These are phyloP conservation scores for Candida oleophila DNA, from an alignment of 805 yeast species.

Conservation along the genomic window DNA sequence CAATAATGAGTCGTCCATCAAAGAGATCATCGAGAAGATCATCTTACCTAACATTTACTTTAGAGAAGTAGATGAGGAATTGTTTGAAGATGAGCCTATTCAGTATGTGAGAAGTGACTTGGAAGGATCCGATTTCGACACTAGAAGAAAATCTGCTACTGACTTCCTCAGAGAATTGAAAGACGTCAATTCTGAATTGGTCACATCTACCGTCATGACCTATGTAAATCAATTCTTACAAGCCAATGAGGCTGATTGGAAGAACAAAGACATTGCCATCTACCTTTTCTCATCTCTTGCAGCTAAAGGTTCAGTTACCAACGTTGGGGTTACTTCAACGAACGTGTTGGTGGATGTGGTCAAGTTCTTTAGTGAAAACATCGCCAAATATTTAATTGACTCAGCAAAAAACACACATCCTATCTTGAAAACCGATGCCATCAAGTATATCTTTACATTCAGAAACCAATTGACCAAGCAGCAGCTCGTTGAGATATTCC, in stretches of 20 bases:
- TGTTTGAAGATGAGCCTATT: conserved; percentile 96
- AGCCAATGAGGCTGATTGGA: conserved; percentile 62
- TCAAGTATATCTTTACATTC: conserved; percentile 83
- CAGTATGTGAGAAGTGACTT: conserved; percentile 89
- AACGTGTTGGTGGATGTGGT: conserved; percentile 84
- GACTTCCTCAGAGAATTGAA: conserved; percentile 87
- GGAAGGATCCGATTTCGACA: conserved; percentile 92
- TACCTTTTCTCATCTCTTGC: conserved; percentile 88
- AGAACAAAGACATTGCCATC: conserved; percentile 80
- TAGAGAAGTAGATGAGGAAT: conserved; percentile 85
- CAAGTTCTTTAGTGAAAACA: conserved; percentile 73
- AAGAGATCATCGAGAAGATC: conserved; percentile 77
- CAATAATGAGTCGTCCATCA: conserved; percentile 55
- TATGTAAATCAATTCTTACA: conserved; percentile 67
- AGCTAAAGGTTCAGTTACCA: conserved; percentile 84
- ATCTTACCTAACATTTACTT: conserved; percentile 85
- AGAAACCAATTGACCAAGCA: conserved; percentile 90
- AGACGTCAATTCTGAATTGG: conserved; percentile 68
- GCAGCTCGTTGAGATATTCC: conserved; percentile 77
- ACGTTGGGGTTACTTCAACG: conserved; percentile 82
- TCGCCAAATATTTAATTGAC: conserved; percentile 76
- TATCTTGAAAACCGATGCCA: conserved; percentile 86
- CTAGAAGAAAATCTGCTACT: conserved; percentile 90
- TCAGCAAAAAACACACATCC: conserved; percentile 50
- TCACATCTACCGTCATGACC: conserved; percentile 70